phyloP scores from a whole-genome alignment of 257 asterid genomes.

The Przewalskia tangutica region DNA sequence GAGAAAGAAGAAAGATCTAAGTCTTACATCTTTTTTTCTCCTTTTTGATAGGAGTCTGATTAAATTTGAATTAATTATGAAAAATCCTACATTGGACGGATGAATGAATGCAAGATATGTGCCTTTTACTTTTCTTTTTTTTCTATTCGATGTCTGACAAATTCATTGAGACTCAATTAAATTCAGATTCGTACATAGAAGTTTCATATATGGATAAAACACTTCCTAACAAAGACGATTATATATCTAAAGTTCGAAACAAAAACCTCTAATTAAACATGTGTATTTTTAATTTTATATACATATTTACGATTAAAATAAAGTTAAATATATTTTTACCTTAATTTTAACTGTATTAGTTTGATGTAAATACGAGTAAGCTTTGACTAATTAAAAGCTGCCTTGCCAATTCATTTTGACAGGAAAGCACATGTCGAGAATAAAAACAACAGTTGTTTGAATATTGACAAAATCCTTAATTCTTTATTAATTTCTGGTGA shows the following conservation, averaged over 20 bases:
- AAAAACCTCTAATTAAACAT: background rate
- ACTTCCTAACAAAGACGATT: background rate
- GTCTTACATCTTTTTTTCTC: background rate
- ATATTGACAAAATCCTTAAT: background rate
- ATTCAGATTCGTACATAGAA: background rate
- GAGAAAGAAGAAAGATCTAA: background rate
- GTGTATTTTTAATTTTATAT: background rate
- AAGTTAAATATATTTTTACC: background rate
- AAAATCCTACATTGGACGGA: accelerated
- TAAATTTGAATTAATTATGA: accelerated
- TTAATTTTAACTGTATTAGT: background rate
- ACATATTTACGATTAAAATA: background rate
- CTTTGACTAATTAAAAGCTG: background rate
- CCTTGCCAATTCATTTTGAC: background rate
- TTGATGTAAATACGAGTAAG: background rate
- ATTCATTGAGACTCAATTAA: background rate
- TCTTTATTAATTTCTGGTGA: background rate
- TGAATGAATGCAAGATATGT: background rate
- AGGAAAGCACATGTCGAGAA: background rate
- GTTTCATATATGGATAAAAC: background rate
- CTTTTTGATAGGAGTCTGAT: background rate
- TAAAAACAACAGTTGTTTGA: background rate
- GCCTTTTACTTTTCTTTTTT: too few relatives aligned
- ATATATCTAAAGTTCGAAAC: background rate
- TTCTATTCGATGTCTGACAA: too few relatives aligned